phyloP scores from a whole-genome alignment of 495 filamentous ascomycete species.

The Parathielavia appendiculata region DNA sequence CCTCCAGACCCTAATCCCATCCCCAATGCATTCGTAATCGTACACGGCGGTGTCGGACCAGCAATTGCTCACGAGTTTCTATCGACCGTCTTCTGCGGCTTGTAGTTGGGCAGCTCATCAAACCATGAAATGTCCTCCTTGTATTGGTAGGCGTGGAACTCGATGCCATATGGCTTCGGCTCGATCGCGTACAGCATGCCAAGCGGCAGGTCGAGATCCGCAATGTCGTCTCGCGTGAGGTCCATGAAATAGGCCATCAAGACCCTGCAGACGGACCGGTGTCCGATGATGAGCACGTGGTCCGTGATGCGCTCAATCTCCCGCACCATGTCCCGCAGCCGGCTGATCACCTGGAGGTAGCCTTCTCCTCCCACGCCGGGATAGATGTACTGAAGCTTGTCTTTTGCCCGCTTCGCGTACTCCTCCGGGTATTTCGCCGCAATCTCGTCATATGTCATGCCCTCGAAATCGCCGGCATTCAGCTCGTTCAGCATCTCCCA shows the following conservation, averaged over 20 bases:
- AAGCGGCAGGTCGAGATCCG: conserved; percentile 85
- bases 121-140: conserved; percentile 73
- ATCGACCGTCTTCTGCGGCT: conserved; percentile 55
- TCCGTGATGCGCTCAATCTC: conserved; percentile 96
- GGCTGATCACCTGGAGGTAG: conserved; percentile 94
- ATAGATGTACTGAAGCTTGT: conserved; percentile 92
- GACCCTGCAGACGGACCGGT: conserved; percentile 85
- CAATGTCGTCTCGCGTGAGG: conserved; percentile 80
- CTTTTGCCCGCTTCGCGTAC: conserved; percentile 62
- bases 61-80: conserved; percentile 25
- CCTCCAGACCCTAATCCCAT: background rate
- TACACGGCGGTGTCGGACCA: conserved; percentile 1
- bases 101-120: conserved; percentile 70
- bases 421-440: conserved; percentile 67
- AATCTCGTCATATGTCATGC: conserved; percentile 90
- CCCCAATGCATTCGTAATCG: conserved; percentile 2
- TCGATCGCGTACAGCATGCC: conserved; percentile 91
- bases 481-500: conserved; percentile 99
- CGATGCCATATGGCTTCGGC: conserved; percentile 95
- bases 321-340: conserved; percentile 89
- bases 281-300: conserved; percentile 83
- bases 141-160: conserved; percentile 90
- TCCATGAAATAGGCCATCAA: conserved; percentile 95
- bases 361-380: conserved; percentile 93
- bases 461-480: conserved; percentile 86